Evolutionary conservation across 2,329 filamentous ascomycete species (phyloP), one percentile per base, ranked within the genome.

Genomic region (Epichloe amarillans): DNA sequence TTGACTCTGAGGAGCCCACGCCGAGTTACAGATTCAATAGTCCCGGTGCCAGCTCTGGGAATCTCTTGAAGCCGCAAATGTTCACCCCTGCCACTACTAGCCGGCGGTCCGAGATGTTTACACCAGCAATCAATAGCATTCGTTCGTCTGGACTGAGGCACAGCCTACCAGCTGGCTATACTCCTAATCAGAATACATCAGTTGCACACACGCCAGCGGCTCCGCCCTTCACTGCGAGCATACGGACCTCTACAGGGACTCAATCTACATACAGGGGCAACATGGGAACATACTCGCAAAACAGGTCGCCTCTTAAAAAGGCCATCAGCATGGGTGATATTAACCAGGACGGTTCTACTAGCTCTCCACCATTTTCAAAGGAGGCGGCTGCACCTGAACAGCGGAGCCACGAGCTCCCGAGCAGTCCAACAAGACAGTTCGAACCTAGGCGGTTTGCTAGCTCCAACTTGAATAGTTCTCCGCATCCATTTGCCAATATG

Each of bases 271-370:
- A 70, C 62, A 88, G 88, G 15, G 88, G 90, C 2, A 91, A 77
- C 62, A 71, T 95, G 47, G 89, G 90, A 14, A 76, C 94, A 1
- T 89, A 83, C 64, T 84, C 77, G 5, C 88, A 95, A 64, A 82
- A 82, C 5, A 85, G 83, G 40, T 95, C 88, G 11, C 91, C 91
- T 0, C 66, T 97, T 12, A 84, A 88, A 95, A 95, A 95, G 64
- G 76, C 86, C 2, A 72, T 72, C 14, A 80, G 80, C 72, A 58
- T 87, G 70, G 66, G 79, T 66, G 66, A 86, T 51, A 71, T 80
- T 42, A 70, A 72, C 57, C 61, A 57, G 14, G 66, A 61, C 10
- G 66, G 67, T 23, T 61, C 63, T 7, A 56, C 63, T 7, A 56
- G 61, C 7, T 76, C 76, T 38, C 79, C 79, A 2, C 71, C 75